These are phyloP conservation scores for Mycena galericulata DNA, from an alignment of 768 basidiomycete species.

Conservation along the genomic window DNA sequence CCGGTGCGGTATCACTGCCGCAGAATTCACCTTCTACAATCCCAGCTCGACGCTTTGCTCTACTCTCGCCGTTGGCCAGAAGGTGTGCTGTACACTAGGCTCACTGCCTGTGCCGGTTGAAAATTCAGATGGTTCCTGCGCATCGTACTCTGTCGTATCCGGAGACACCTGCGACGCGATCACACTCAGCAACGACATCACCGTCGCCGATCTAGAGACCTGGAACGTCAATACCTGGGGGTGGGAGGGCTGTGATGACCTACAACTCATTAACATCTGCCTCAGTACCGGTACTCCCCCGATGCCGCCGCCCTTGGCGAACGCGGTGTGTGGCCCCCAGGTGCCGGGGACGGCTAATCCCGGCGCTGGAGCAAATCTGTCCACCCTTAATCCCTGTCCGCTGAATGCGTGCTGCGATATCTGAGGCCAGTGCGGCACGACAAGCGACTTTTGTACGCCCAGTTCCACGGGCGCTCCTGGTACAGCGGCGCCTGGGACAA, in stretches of 20 bases:
- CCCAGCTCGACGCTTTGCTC: slow-evolving; percentile 18
- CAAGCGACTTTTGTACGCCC: slow-evolving; percentile 11
- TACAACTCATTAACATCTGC: slow-evolving; percentile 5
- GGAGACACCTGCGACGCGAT: slow-evolving; percentile 8
- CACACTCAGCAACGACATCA: neutral
- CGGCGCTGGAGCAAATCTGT: neutral
- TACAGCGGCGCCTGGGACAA: slow-evolving; percentile 1
- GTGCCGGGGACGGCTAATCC: slow-evolving; percentile 4
- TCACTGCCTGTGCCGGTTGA: neutral
- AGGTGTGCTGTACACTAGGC: slow-evolving; percentile 1
- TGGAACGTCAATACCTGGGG: slow-evolving; percentile 13
- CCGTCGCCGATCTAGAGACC: neutral
- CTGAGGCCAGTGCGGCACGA: slow-evolving; percentile 19
- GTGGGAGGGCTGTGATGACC: neutral
- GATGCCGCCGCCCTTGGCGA: slow-evolving; percentile 1
- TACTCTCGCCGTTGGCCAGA: slow-evolving; percentile 7
- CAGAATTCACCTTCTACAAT: slow-evolving; percentile 13
- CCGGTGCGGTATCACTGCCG: slow-evolving; percentile 12
- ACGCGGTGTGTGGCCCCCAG: slow-evolving; percentile 10
- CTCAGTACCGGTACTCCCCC: slow-evolving; percentile 6
- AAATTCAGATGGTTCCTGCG: slow-evolving; percentile 10
- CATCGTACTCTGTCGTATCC: neutral
- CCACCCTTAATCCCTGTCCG: neutral
- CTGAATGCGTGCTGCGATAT: slow-evolving; percentile 13
- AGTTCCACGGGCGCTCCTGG: neutral